A percentile compares a stretch with the other conserved stretches of the same genome.
phyloP scores from a whole-genome alignment of 192 early-diverging fungal species.

The Obelidium mucronatum region DNA sequence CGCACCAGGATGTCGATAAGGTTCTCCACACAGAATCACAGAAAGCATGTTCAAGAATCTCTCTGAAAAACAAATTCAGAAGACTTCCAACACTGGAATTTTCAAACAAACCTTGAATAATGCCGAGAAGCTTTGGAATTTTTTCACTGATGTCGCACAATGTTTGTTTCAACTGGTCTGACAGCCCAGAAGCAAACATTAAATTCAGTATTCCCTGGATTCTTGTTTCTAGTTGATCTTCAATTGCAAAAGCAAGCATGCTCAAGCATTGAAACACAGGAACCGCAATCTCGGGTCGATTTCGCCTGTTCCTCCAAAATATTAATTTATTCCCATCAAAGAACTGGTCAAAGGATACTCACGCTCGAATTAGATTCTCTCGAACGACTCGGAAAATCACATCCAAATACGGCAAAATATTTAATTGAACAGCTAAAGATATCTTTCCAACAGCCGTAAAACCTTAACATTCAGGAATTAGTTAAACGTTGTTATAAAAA shows the following conservation, averaged over 20 bases:
- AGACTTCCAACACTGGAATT: not conserved
- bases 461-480: slow-evolving; percentile 49
- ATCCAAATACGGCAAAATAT: slow-evolving; percentile 83
- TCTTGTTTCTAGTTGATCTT: slow-evolving; percentile 49
- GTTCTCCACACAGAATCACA: slow-evolving; percentile 78
- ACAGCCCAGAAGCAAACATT: slow-evolving; percentile 92
- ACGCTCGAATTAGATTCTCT: slow-evolving; percentile 80
- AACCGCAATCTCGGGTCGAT: slow-evolving; percentile 26
- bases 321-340: not conserved
- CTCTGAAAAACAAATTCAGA: slow-evolving; percentile 52
- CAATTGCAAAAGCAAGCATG: slow-evolving; percentile 89
- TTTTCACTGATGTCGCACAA: slow-evolving; percentile 79
- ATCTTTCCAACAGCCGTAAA: slow-evolving; percentile 88
- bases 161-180: slow-evolving; percentile 79
- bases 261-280: slow-evolving; percentile 84
- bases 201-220: slow-evolving; percentile 87
- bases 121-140: slow-evolving; percentile 82
- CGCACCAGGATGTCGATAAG: slow-evolving; percentile 81
- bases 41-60: slow-evolving; percentile 89
- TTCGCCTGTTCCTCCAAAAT: slow-evolving; percentile 28
- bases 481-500: not conserved
- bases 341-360: slow-evolving; percentile 16
- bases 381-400: slow-evolving; percentile 77
- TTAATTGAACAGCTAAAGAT: slow-evolving; percentile 77
- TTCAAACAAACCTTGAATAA: slow-evolving; percentile 80